Percentiles rank a stretch among this genome's conserved stretches.
Evolutionary conservation across 2,329 filamentous ascomycete species (phyloP).

Genomic region (Fusarium equiseti): DNA sequence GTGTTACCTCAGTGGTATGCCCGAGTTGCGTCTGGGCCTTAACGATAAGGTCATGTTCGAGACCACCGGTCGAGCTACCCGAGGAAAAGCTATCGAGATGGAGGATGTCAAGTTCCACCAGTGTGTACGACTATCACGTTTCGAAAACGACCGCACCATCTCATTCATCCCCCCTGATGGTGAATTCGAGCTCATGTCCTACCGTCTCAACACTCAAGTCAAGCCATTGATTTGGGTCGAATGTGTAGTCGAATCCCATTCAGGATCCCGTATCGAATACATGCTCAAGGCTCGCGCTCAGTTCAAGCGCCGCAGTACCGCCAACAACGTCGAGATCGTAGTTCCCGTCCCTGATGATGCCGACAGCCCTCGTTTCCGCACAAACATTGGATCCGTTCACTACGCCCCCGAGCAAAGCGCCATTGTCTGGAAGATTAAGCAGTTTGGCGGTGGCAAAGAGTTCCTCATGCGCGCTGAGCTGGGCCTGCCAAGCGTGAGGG

Average conservation of each 20-base stretch:
- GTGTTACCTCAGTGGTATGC: conserved; percentile 98
- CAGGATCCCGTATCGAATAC: conserved; percentile 95
- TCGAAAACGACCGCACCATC: conserved; percentile 98
- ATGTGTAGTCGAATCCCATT: conserved; percentile 96
- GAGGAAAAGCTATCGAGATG: conserved; percentile 99
- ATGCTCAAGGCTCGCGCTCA: conserved; percentile 99
- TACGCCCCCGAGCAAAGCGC: conserved; percentile 97
- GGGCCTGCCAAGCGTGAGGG: conserved; percentile 91
- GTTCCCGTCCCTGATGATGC: conserved; percentile 98
- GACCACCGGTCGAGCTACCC: conserved; percentile 90
- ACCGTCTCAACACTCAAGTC: conserved; percentile 97
- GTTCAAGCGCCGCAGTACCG: conserved; percentile 97
- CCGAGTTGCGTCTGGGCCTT: conserved; percentile 89
- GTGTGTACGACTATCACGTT: conserved; percentile 92
- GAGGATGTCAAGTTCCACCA: conserved; percentile 99
- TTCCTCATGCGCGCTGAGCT: conserved; percentile 98
- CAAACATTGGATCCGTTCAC: conserved; percentile 96
- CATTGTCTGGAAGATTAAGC: conserved; percentile 99
- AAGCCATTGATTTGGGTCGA: conserved; percentile 99
- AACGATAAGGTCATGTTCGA: conserved; percentile 99
- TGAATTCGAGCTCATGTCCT: conserved; percentile 99
- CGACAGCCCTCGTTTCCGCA: conserved; percentile 94
- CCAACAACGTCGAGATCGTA: conserved; percentile 98
- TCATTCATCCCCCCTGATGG: conserved; percentile 98
- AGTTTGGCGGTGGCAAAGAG: conserved; percentile 98